Percentiles rank a stretch among this genome's conserved stretches.
Evolutionary conservation across 2,329 filamentous ascomycete genomes (phyloP).

Genomic region (Scopulariopsis brevicaulis): DNA sequence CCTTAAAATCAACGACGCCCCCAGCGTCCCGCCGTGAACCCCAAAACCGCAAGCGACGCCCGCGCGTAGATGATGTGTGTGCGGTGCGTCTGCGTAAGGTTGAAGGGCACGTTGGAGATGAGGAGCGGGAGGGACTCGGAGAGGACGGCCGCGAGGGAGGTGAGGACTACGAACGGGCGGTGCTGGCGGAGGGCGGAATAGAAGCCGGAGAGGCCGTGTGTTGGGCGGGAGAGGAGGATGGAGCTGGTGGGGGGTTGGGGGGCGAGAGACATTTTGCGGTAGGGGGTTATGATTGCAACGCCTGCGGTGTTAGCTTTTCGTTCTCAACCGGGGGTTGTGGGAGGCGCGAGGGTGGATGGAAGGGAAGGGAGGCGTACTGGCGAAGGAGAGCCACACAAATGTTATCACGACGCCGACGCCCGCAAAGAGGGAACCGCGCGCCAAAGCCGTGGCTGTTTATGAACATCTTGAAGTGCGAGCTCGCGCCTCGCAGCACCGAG

Average conservation of each 20-base stretch:
- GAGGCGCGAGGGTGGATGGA: not conserved
- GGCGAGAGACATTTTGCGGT: constrained; percentile 23
- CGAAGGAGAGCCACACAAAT: constrained; percentile 27
- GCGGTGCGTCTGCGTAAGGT: constrained; percentile 23
- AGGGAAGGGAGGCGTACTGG: constrained; percentile 14
- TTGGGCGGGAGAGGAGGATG: constrained; percentile 27
- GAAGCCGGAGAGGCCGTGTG: constrained; percentile 33
- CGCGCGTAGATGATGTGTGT: constrained; percentile 28
- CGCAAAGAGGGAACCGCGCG: constrained; percentile 29
- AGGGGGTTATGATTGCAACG: constrained; percentile 31
- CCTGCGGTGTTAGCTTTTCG: constrained; percentile 16
- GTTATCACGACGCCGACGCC: constrained; percentile 26
- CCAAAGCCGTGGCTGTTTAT: constrained; percentile 29
- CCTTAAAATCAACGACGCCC: constrained; percentile 24
- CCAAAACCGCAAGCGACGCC: constrained; percentile 24
- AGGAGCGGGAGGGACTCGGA: constrained; percentile 38
- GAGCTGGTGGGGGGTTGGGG: constrained; percentile 22
- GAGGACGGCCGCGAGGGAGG: constrained; percentile 29
- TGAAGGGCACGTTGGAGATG: constrained; percentile 36
- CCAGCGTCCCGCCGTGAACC: constrained; percentile 26
- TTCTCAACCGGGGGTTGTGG: not conserved
- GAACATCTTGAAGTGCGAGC: constrained; percentile 15
- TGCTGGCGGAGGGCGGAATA: constrained; percentile 19
- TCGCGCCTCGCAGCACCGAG: constrained; percentile 5
- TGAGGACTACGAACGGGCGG: constrained; percentile 26